Evolutionary conservation across 2,329 filamentous ascomycete genomes (phyloP).

Genomic region (Aureobasidium sp.): DNA sequence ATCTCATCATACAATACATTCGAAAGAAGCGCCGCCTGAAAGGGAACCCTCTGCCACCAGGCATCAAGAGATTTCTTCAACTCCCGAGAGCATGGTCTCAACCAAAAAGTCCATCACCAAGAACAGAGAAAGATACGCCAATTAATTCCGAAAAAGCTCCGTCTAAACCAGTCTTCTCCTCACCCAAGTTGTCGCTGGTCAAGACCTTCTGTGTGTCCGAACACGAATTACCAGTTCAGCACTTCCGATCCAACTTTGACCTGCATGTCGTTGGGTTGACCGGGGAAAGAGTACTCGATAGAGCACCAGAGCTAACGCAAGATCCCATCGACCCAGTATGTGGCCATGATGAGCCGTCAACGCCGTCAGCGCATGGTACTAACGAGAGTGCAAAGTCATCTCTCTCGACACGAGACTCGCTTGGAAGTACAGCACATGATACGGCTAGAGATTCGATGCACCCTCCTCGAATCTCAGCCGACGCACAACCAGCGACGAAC

Average conservation of each 20-base stretch:
- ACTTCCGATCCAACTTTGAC: background rate
- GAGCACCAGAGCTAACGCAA: background rate
- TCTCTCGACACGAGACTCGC: background rate
- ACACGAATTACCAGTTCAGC: background rate
- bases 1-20: constrained; percentile 2
- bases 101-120: background rate
- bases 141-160: background rate
- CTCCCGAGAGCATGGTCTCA: background rate
- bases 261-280: background rate
- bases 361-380: background rate
- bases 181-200: background rate
- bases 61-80: background rate
- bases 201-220: constrained; percentile 13
- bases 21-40: constrained; percentile 8
- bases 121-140: background rate
- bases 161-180: background rate
- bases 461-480: background rate
- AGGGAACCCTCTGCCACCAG: background rate
- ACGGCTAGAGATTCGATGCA: constrained; percentile 5
- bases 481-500: background rate
- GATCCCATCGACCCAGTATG: background rate
- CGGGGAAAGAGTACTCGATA: background rate
- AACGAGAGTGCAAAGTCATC: background rate
- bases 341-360: background rate
- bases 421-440: background rate